Conservation (phyloP, 2,329 filamentous ascomycete genomes). For the Claviceps purpurea region DNA sequence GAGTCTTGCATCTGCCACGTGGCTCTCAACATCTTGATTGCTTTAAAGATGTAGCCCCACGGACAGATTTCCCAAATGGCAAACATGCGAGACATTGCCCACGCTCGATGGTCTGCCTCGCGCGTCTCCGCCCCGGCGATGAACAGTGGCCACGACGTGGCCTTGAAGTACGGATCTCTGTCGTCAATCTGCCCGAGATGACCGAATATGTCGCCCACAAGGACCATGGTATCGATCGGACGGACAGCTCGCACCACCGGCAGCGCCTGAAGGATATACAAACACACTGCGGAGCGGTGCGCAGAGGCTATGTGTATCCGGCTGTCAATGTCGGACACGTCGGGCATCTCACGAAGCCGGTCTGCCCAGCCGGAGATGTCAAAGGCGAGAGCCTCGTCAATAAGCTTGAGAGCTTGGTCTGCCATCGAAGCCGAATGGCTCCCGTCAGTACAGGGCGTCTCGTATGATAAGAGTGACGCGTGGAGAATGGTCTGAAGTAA, state of each 20-base stretch:
- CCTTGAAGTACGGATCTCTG: conserved; percentile 41
- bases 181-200: conserved; percentile 35
- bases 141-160: conserved; percentile 46
- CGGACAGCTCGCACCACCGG: conserved; percentile 23
- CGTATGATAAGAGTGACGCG: conserved; percentile 29
- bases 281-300: conserved; percentile 32
- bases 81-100: conserved; percentile 36
- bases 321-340: conserved; percentile 26
- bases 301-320: conserved; percentile 31
- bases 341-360: conserved; percentile 21
- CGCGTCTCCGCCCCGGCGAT: conserved; percentile 42
- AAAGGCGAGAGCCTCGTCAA: conserved; percentile 27
- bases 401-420: conserved; percentile 24
- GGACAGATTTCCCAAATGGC: conserved; percentile 31
- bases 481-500: conserved; percentile 32
- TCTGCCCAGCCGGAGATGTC: conserved; percentile 29
- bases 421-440: conserved; percentile 18
- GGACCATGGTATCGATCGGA: conserved; percentile 26
- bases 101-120: conserved; percentile 30
- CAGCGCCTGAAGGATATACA: conserved; percentile 32
- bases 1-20: conserved; percentile 32
- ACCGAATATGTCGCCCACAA: conserved; percentile 36
- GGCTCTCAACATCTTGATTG: conserved; percentile 33
- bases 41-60: conserved; percentile 37
- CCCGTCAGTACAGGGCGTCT: conserved; percentile 19